phyloP scores from a whole-genome alignment of 306 rosid genomes.

The Abrus pulchellus region DNA sequence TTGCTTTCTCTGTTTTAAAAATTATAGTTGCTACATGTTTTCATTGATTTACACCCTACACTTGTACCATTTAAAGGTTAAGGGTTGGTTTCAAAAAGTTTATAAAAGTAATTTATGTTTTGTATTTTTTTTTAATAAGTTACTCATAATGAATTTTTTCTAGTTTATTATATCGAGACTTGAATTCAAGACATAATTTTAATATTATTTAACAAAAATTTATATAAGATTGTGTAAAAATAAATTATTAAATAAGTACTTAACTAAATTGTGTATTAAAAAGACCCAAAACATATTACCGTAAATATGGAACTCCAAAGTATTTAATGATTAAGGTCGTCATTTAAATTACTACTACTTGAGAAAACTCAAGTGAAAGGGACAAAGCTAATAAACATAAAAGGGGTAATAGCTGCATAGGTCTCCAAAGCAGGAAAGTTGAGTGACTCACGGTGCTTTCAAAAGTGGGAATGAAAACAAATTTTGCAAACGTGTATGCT shows the following conservation, averaged over 20 bases:
- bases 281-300: too few relatives aligned
- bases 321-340: conserved; percentile 4
- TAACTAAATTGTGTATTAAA: too few relatives aligned
- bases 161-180: too few relatives aligned
- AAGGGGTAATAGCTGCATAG: background rate
- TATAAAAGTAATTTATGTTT: too few relatives aligned
- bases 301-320: background rate
- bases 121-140: too few relatives aligned
- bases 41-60: conserved; percentile 8
- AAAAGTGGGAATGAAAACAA: conserved; percentile 30
- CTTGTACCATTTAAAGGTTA: background rate
- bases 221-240: too few relatives aligned
- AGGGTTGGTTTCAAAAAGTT: too few relatives aligned
- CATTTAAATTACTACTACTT: conserved; percentile 16
- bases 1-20: background rate
- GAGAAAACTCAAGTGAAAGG: background rate
- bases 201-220: too few relatives aligned
- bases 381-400: background rate
- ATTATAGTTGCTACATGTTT: background rate
- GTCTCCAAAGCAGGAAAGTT: conserved; percentile 1
- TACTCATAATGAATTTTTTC: too few relatives aligned
- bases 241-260: too few relatives aligned
- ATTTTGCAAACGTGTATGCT: conserved; percentile 11
- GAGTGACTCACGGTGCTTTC: conserved; percentile 9
- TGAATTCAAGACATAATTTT: too few relatives aligned